Percentiles rank a stretch among this genome's conserved stretches.
These are phyloP conservation scores for Arbutus unedo DNA, from an alignment of 148 eudicot species.

Conservation along the genomic window DNA sequence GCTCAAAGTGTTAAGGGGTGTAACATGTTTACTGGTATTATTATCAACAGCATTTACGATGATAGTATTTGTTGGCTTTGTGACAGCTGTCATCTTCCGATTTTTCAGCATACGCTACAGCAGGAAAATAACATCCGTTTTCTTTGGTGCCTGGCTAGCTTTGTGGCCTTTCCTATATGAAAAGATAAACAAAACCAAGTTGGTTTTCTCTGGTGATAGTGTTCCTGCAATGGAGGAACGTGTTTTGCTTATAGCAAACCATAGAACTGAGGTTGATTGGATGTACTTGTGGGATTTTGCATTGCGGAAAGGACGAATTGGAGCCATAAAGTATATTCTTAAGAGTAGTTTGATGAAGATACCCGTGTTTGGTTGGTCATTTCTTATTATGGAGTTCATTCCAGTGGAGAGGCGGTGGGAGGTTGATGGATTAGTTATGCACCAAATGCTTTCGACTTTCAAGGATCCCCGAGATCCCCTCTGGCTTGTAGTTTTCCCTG, in stretches of 20 bases:
- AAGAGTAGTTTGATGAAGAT: constrained; percentile 90
- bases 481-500: constrained; percentile 96
- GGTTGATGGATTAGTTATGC: constrained; percentile 59
- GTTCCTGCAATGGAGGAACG: constrained; percentile 62
- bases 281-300: constrained; percentile 98
- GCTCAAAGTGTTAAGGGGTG: too few species aligned
- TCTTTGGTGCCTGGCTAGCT: constrained; percentile 80
- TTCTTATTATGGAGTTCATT: constrained; percentile 82
- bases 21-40: constrained; percentile 63
- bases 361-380: constrained; percentile 92
- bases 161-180: constrained; percentile 90
- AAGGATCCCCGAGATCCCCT: constrained; percentile 64
- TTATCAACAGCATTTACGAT: constrained; percentile 71
- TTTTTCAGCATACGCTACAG: constrained; percentile 75
- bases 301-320: constrained; percentile 67
- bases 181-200: constrained; percentile 76
- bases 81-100: constrained; percentile 50
- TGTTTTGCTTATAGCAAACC: constrained; percentile 75
- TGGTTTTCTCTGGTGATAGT: constrained; percentile 74
- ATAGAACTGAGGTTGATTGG: constrained; percentile 97
- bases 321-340: constrained; percentile 75
- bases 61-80: constrained; percentile 60
- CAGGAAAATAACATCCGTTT: constrained; percentile 56
- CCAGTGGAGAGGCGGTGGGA: constrained; percentile 93
- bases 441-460: constrained; percentile 68